phyloP scores from a whole-genome alignment of 202 grass and related monocot genomes.

The Cymbopogon flexuosus region DNA sequence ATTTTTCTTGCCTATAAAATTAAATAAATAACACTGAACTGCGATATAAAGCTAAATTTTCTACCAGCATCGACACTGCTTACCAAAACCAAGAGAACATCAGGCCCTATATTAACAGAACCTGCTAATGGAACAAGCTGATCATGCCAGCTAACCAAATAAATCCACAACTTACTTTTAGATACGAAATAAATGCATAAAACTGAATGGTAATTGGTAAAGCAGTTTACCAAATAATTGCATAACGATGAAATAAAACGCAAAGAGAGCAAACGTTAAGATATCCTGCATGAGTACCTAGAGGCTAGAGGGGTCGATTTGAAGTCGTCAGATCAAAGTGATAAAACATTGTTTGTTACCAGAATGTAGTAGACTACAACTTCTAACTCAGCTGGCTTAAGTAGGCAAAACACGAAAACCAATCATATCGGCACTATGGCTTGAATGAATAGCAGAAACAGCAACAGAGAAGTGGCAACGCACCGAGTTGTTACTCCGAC shows the following conservation, averaged over 20 bases:
- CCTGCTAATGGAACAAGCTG: background rate
- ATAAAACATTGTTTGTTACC: background rate
- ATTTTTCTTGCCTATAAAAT: background rate
- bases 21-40: background rate
- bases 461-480: constrained; percentile 14
- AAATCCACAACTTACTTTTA: background rate
- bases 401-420: background rate
- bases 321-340: background rate
- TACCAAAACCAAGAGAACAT: background rate
- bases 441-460: constrained; percentile 11
- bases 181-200: background rate
- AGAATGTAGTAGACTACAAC: constrained; percentile 2
- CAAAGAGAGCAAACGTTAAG: background rate
- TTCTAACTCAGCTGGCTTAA: background rate
- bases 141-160: background rate
- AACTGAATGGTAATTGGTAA: background rate
- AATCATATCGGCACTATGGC: background rate
- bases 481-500: constrained; percentile 42
- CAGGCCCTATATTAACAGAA: background rate
- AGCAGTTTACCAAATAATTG: background rate
- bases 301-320: background rate
- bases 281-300: background rate
- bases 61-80: background rate
- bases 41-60: background rate
- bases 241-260: background rate